Base-by-base conservation (phyloP, 768 basidiomycete species). In the Kwoniella botswanensis region DNA sequence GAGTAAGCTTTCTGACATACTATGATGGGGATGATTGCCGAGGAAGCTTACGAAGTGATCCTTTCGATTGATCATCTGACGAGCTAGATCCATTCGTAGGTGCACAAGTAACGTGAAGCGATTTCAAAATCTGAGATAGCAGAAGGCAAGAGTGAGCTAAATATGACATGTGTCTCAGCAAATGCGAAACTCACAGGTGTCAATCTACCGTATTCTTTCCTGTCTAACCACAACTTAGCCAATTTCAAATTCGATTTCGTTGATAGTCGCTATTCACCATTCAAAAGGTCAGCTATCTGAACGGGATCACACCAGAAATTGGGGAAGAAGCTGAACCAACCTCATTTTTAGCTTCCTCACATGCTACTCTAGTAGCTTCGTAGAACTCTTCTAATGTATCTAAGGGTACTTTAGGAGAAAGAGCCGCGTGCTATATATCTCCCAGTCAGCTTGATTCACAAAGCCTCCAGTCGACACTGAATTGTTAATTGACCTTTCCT, bases 241-340 rank as follows among this genome's bases (percentile, higher is more conserved):
- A 98, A 87, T 85, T 99, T 99, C 74, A 98, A 85, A 80, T 98
- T 98, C 0, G 94, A 97, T 85, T 98, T 98, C 13, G 91, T 92
- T 0, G 93, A 95, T 55, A 99, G 83, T 71, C 97, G 89, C 95
- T 98, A 72, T 17, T 12, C 21, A 26, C 26, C 26, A 26, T 26
- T 26, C 26, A 26, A 26, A 26, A 26, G 26, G 26, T 26, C 26
- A 26, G 26, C 26, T 26, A 26, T 26, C 26, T 26, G 26, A 26
- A 26, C 26, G 26, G 26, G 26, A 26, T 26, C 26, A 26, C 3
- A 26, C 26, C 26, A 26, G 26, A 26, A 26, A 26, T 3, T 26
- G 26, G 1, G 26, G 26, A 26, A 26, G 26, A n/a, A 17, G 43
- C 65, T n/a, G 17, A 35, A 57, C 80, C 66, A 24, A 94, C 94